phyloP scores from a whole-genome alignment of 495 filamentous ascomycete species.

The Bryoglossum gracile region DNA sequence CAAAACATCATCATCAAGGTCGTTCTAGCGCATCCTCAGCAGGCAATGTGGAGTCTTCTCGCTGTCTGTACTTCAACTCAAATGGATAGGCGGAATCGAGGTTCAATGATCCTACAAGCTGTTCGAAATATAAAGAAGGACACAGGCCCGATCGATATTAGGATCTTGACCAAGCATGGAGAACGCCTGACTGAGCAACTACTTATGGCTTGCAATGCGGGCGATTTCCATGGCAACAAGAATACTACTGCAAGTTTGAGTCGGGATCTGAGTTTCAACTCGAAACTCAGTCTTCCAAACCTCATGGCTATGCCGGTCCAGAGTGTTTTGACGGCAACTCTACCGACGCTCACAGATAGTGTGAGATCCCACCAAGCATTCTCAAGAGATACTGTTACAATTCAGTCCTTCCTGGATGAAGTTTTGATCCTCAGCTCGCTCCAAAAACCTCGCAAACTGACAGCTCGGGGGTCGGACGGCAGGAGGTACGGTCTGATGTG shows the following conservation, averaged over 20 bases:
- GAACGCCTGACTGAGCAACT: conserved; percentile 81
- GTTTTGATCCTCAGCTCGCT: conserved; percentile 86
- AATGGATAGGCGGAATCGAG: conserved; percentile 45
- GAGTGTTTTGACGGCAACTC: conserved; percentile 68
- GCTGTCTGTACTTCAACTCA: conserved; percentile 60
- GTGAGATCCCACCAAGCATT: conserved; percentile 76
- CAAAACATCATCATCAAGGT: conserved; percentile 75
- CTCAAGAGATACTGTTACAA: conserved; percentile 49
- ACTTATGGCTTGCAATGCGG: conserved; percentile 68
- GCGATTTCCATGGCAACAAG: conserved; percentile 60
- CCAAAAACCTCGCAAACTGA: conserved; percentile 86
- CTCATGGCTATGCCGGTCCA: conserved; percentile 83
- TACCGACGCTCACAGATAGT: conserved; percentile 67
- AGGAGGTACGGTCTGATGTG: conserved; percentile 81
- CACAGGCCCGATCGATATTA: conserved; percentile 44
- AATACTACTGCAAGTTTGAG: conserved; percentile 60
- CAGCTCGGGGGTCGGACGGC: conserved; percentile 81
- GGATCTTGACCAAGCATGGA: conserved; percentile 61
- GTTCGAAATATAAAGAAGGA: conserved; percentile 32
- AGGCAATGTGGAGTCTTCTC: conserved; percentile 88
- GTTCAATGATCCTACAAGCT: conserved; percentile 39
- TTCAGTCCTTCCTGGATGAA: conserved; percentile 66
- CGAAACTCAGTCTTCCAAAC: conserved; percentile 69
- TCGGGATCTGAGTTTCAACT: conserved; percentile 73
- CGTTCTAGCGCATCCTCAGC: conserved; percentile 70